Conservation (phyloP, 1,139 yeast species). For the Saccharomyces hybrid region DNA sequence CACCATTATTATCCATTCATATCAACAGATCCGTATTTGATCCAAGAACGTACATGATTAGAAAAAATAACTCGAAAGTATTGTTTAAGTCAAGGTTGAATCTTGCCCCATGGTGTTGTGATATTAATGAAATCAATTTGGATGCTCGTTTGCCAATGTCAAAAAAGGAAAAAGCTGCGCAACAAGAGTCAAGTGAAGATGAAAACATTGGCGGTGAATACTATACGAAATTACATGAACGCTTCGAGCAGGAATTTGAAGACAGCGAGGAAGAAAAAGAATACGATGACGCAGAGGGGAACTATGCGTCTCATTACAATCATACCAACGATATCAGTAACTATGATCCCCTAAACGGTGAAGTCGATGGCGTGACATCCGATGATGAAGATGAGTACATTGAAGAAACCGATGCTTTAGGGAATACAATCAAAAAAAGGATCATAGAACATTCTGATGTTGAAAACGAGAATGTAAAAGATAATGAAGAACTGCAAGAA, state of each 20-base stretch:
- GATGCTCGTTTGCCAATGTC: slow-evolving; percentile 76
- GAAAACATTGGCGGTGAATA: slow-evolving; percentile 29
- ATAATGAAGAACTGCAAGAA: slow-evolving; percentile 8
- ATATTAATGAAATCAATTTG: slow-evolving; percentile 59
- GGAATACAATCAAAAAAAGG: slow-evolving; percentile 23
- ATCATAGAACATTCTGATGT: slow-evolving; percentile 10
- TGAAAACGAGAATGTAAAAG: slow-evolving; percentile 6
- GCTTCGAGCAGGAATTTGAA: slow-evolving; percentile 30
- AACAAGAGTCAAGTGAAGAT: slow-evolving; percentile 29
- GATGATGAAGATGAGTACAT: slow-evolving; percentile 17
- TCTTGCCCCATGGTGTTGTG: slow-evolving; percentile 62
- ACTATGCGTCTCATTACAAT: slow-evolving; percentile 5
- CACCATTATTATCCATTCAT: slow-evolving; percentile 76
- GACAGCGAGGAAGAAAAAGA: slow-evolving; percentile 28
- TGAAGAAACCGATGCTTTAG: slow-evolving; percentile 27
- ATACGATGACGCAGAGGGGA: slow-evolving; percentile 7
- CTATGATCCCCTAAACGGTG: slow-evolving; percentile 29
- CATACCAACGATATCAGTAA: slow-evolving; percentile 15
- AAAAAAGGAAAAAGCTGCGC: slow-evolving; percentile 39
- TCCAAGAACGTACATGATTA: slow-evolving; percentile 71
- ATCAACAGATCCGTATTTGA: slow-evolving; percentile 90
- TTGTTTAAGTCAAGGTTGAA: slow-evolving; percentile 62
- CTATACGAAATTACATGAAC: slow-evolving; percentile 26
- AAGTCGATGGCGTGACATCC: slow-evolving; percentile 14
- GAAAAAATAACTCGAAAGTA: slow-evolving; percentile 80